phyloP scores from a whole-genome alignment of 805 yeast species.

The Starmera dryadoides region DNA sequence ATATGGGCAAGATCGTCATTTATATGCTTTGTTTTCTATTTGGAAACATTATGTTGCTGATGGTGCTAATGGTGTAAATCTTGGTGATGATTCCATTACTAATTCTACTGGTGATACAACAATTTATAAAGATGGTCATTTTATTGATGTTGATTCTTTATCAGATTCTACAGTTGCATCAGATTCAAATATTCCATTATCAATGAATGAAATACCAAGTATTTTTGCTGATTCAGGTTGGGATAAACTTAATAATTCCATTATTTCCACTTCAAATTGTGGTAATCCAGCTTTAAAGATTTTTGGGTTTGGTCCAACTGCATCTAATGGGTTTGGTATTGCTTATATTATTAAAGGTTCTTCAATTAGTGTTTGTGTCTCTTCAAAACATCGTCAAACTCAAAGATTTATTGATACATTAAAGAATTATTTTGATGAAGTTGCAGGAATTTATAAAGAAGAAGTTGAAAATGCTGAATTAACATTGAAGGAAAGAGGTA shows the following conservation, averaged over 20 bases:
- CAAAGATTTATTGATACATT: constrained; percentile 66
- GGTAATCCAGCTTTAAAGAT: constrained; percentile 84
- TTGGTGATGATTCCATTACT: background rate
- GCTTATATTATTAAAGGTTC: constrained; percentile 84
- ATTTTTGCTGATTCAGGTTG: constrained; percentile 84
- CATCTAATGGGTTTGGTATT: constrained; percentile 87
- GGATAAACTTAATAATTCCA: constrained; percentile 75
- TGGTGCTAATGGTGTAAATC: constrained; percentile 1
- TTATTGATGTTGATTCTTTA: constrained; percentile 8
- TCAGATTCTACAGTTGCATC: constrained; percentile 14
- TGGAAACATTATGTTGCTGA: constrained; percentile 60
- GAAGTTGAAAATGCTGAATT: constrained; percentile 8
- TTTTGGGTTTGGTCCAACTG: constrained; percentile 90
- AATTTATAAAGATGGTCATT: no score
- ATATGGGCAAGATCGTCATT: constrained; percentile 86
- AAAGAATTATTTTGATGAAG: constrained; percentile 53
- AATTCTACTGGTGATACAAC: background rate
- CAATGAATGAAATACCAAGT: constrained; percentile 45
- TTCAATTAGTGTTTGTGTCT: constrained; percentile 70
- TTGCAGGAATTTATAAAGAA: constrained; percentile 40
- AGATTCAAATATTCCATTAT: background rate
- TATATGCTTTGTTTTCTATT: constrained; percentile 79
- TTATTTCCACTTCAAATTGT: constrained; percentile 81
- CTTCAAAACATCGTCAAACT: constrained; percentile 87
- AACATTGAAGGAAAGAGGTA: constrained; percentile 17